Percentiles rank a stretch among this genome's conserved stretches.
phyloP scores from a whole-genome alignment of 2,329 filamentous ascomycete genomes.

The Neofusicoccum umdonicola region DNA sequence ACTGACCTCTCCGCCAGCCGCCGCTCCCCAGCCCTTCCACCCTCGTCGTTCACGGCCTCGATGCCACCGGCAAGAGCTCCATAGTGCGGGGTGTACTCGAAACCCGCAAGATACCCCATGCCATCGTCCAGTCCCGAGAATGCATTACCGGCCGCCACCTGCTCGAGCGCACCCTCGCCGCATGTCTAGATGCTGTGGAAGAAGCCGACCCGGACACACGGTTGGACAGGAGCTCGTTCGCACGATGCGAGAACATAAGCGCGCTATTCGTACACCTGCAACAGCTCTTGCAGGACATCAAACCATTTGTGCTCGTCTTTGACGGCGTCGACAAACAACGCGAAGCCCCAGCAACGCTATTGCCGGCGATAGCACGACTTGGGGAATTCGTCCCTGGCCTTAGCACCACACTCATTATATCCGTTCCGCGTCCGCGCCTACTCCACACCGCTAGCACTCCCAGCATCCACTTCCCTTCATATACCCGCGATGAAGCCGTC shows the following conservation, averaged over 20 bases:
- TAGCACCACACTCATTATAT: conserved; percentile 74
- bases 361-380: conserved; percentile 77
- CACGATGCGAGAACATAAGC: conserved; percentile 76
- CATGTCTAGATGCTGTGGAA: conserved; percentile 41
- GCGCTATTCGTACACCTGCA: conserved; percentile 71
- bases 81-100: conserved; percentile 64
- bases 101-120: conserved; percentile 51
- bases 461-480: conserved; percentile 79
- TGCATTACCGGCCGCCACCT: conserved; percentile 77
- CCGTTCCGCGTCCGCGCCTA: conserved; percentile 65
- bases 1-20: conserved; percentile 47
- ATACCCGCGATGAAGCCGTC: conserved; percentile 76
- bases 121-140: conserved; percentile 67
- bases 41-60: conserved; percentile 77
- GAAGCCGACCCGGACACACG: conserved; percentile 47
- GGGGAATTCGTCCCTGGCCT: conserved; percentile 82
- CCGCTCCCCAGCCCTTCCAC: conserved; percentile 68
- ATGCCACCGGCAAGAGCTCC: conserved; percentile 81
- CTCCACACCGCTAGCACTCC: conserved; percentile 69
- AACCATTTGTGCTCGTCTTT: conserved; percentile 72
- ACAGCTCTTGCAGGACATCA: conserved; percentile 56
- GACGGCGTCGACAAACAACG: conserved; percentile 84
- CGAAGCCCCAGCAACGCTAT: conserved; percentile 73
- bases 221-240: conserved; percentile 46
- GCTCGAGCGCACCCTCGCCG: conserved; percentile 66